phyloP scores from a whole-genome alignment of 2,329 filamentous ascomycete species.

The Podosphaera aphanis region DNA sequence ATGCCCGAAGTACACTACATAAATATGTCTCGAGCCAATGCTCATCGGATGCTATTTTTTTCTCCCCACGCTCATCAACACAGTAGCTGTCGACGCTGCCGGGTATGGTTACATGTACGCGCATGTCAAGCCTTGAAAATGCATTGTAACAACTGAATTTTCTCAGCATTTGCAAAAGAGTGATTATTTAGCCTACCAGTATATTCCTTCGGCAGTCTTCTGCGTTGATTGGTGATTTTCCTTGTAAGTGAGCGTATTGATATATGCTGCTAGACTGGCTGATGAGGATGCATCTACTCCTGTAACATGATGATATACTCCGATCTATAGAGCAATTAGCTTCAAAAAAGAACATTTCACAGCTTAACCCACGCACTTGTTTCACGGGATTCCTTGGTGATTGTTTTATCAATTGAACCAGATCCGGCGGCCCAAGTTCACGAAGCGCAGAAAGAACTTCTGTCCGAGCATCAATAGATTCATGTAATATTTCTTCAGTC shows the following conservation, averaged over 20 bases:
- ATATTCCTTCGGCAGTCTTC: constrained; percentile 83
- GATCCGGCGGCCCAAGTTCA: constrained; percentile 83
- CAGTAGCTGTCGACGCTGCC: constrained; percentile 94
- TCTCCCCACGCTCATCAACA: constrained; percentile 88
- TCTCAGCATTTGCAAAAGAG: constrained; percentile 12
- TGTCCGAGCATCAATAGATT: constrained; percentile 77
- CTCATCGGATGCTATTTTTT: constrained; percentile 75
- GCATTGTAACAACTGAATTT: constrained; percentile 73
- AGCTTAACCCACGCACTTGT: constrained; percentile 21
- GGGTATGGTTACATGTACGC: constrained; percentile 90
- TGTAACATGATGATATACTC: constrained; percentile 93
- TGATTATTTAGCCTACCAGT: constrained; percentile 39
- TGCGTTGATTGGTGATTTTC: constrained; percentile 52
- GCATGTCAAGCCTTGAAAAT: constrained; percentile 93
- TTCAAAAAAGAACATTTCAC: neutral
- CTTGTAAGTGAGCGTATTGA: constrained; percentile 88
- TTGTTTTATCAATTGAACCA: constrained; percentile 81
- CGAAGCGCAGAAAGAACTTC: constrained; percentile 67
- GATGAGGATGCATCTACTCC: constrained; percentile 94
- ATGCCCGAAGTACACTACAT: constrained; percentile 80
- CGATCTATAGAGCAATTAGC: constrained; percentile 31
- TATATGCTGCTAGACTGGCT: constrained; percentile 87
- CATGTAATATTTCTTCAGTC: constrained; percentile 77
- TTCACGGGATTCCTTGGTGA: constrained; percentile 31
- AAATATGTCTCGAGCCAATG: constrained; percentile 96